Percentiles rank a stretch among this genome's conserved stretches.
phyloP scores from a whole-genome alignment of 2,329 filamentous ascomycete species.

The Fusarium robinianum region DNA sequence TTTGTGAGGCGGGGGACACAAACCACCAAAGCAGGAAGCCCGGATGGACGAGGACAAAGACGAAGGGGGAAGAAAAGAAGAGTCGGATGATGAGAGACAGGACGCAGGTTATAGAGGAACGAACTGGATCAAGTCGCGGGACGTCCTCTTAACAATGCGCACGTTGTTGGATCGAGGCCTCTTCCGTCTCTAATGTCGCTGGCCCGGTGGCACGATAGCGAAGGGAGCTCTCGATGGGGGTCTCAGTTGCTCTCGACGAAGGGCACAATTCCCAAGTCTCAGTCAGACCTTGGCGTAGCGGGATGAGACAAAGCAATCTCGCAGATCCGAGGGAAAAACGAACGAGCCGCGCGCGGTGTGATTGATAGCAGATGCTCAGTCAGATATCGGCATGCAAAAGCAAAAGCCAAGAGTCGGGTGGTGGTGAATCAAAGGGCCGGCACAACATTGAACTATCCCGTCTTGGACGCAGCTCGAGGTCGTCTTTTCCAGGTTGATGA shows the following conservation, averaged over 20 bases:
- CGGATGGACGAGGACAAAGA: constrained; percentile 8
- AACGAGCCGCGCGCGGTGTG: constrained; percentile 1
- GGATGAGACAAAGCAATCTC: constrained; percentile 30
- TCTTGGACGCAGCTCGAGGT: constrained; percentile 5
- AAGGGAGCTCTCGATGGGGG: too few species aligned
- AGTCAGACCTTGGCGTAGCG: constrained; percentile 13
- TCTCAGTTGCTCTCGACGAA: constrained; percentile 18
- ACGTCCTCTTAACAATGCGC: constrained; percentile 3
- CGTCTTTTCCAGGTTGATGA: constrained; percentile 13
- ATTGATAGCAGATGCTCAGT: constrained; percentile 5
- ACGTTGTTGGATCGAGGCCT: constrained; percentile 16
- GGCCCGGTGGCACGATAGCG: constrained; percentile 1
- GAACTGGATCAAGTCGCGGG: background rate
- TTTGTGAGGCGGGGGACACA: constrained; percentile 20
- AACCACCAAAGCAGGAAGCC: constrained; percentile 16
- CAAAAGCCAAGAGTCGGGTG: constrained; percentile 22
- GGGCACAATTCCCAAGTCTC: constrained; percentile 18
- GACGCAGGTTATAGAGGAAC: constrained; percentile 21
- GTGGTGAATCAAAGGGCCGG: constrained; percentile 18
- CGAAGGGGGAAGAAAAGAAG: constrained; percentile 6
- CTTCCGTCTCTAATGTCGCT: constrained; percentile 12
- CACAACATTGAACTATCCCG: constrained; percentile 19
- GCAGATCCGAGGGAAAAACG: constrained; percentile 11
- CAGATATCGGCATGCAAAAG: constrained; percentile 22
- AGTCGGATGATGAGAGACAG: constrained; percentile 10